phyloP scores from a whole-genome alignment of 2,329 filamentous ascomycete genomes.

The Ophiostoma perfectum region DNA sequence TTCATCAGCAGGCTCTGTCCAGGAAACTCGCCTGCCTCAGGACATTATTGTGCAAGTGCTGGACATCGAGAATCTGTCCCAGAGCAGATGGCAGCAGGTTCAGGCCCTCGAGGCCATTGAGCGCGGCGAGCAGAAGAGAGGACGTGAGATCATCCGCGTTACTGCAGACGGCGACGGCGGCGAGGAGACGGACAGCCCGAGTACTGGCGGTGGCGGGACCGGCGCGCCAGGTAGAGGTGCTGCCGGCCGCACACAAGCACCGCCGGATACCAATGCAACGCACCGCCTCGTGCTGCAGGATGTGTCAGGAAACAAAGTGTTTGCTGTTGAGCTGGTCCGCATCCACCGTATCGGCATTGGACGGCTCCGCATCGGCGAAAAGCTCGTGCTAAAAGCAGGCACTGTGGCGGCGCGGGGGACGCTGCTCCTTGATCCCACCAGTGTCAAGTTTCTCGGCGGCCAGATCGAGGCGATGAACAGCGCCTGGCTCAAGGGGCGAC shows the following conservation, averaged over 20 bases:
- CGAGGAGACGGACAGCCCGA: conserved; percentile 19
- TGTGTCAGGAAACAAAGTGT: conserved; percentile 60
- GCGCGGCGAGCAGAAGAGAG: conserved; percentile 67
- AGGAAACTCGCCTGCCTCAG: conserved; percentile 52
- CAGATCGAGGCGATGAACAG: conserved; percentile 78
- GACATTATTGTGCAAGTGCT: conserved; percentile 75
- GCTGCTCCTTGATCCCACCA: conserved; percentile 67
- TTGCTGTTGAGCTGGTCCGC: conserved; percentile 64
- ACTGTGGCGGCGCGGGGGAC: conserved; percentile 67
- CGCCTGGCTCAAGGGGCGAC: conserved; percentile 61
- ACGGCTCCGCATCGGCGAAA: conserved; percentile 69
- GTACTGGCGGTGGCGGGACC: not conserved
- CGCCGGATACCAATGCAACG: conserved; percentile 47
- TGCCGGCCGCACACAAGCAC: conserved; percentile 6
- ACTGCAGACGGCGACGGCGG: conserved; percentile 36
- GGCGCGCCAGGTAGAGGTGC: conserved; percentile 16
- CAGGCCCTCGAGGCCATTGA: conserved; percentile 71
- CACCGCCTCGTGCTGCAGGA: conserved; percentile 84
- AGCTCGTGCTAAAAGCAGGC: conserved; percentile 65
- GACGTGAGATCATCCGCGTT: conserved; percentile 76
- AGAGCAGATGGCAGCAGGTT: conserved; percentile 79
- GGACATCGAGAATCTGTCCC: conserved; percentile 76
- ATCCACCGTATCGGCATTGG: conserved; percentile 61
- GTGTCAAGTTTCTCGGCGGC: conserved; percentile 71
- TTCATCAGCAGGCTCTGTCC: conserved; percentile 36